Percentiles rank a stretch among this genome's conserved stretches.
Evolutionary conservation across 1,284 basidiomycete species (phyloP).

Genomic region (Inonotus hispidus): DNA sequence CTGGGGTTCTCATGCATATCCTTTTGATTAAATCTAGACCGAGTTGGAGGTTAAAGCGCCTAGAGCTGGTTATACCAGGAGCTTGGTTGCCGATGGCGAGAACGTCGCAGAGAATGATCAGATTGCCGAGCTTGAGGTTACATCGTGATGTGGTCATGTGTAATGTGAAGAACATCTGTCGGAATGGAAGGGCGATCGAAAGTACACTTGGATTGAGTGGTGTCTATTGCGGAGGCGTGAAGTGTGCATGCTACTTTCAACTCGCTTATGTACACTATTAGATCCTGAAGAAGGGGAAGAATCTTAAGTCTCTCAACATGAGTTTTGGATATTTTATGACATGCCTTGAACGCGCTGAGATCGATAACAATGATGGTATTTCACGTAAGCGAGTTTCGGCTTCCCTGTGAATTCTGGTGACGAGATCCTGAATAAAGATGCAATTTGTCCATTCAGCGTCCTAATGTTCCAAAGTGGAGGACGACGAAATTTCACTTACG

Average conservation of each 20-base stretch:
- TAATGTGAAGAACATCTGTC: neutral
- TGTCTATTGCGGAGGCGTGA: neutral
- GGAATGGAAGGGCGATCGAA: neutral
- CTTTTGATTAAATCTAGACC: conserved; percentile 13
- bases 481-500: conserved; percentile 33
- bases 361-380: conserved; percentile 7
- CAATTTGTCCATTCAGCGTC: neutral
- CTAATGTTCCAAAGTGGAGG: neutral
- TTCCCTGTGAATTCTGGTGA: conserved; percentile 43
- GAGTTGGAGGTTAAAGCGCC: conserved; percentile 20
- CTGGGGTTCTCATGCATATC: neutral
- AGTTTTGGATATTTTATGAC: neutral
- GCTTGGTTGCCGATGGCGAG: conserved; percentile 19
- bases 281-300: neutral
- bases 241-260: neutral
- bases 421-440: conserved; percentile 36
- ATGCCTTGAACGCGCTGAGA: neutral
- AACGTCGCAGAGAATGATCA: conserved; percentile 17
- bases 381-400: conserved; percentile 33
- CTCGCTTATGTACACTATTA: neutral
- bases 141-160: neutral
- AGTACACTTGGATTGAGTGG: too few species aligned
- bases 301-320: neutral
- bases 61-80: conserved; percentile 14
- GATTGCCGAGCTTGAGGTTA: conserved; percentile 18